Evolutionary conservation across 2,329 filamentous ascomycete species (phyloP).

Genomic region (Sclerotinia trifoliorum): DNA sequence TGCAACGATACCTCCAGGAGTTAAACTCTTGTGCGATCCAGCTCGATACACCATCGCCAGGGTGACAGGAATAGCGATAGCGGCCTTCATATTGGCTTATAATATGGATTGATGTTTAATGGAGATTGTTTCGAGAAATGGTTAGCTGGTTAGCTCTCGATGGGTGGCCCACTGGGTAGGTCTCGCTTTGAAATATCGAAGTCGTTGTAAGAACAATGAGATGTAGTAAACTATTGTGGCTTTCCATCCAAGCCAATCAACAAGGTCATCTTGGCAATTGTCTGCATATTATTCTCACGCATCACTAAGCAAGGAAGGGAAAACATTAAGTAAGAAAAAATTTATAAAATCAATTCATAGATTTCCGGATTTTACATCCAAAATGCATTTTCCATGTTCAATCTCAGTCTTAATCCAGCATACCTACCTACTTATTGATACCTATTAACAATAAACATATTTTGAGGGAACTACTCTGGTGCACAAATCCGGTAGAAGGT

Average conservation of each 20-base stretch:
- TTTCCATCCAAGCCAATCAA: background rate
- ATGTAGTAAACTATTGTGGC: background rate
- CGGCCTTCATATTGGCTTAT: conserved; percentile 50
- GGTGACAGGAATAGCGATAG: conserved; percentile 58
- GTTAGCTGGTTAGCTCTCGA: background rate
- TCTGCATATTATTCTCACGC: background rate
- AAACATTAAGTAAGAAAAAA: background rate
- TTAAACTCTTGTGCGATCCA: conserved; percentile 73
- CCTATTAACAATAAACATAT: too few species aligned
- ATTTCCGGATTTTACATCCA: background rate
- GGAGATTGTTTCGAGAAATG: background rate
- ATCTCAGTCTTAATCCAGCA: background rate
- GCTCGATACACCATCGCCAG: conserved; percentile 64
- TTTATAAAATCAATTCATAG: background rate
- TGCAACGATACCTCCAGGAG: conserved; percentile 68
- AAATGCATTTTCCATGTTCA: background rate
- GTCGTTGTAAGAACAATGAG: conserved; percentile 7
- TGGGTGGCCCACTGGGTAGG: too few species aligned
- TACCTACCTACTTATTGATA: background rate
- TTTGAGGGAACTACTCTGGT: background rate
- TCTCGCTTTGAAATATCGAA: background rate
- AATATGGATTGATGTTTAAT: background rate
- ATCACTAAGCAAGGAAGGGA: background rate
- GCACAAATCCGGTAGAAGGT: background rate
- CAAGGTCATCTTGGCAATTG: background rate